Conservation (phyloP, 176 grass and related monocot genomes). For the Thalia dealbata region DNA sequence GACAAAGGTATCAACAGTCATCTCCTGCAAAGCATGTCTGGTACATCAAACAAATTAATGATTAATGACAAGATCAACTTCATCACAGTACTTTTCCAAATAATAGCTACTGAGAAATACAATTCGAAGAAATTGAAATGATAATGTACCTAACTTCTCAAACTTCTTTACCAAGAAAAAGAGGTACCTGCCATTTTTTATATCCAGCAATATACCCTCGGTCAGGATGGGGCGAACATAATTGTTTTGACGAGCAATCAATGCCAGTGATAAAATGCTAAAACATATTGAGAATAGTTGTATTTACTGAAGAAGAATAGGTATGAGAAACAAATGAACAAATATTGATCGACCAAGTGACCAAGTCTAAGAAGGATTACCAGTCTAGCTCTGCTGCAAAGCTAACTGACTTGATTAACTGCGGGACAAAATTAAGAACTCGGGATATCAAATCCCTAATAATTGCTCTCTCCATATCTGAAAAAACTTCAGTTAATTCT, state of each 20-base stretch:
- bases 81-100: neutral
- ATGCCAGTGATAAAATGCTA: slow-evolving; percentile 80
- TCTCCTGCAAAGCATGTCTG: slow-evolving; percentile 99
- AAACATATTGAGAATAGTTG: slow-evolving; percentile 6
- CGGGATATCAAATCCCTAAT: slow-evolving; percentile 80
- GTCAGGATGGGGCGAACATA: slow-evolving; percentile 80
- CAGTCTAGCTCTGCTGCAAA: slow-evolving; percentile 99
- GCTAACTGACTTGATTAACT: slow-evolving; percentile 71
- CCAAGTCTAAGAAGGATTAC: slow-evolving; percentile 27
- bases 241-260: slow-evolving; percentile 78
- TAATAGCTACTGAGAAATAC: neutral
- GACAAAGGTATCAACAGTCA: slow-evolving; percentile 92
- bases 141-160: neutral
- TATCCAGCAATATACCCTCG: slow-evolving; percentile 67
- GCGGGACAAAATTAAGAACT: slow-evolving; percentile 64
- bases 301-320: neutral
- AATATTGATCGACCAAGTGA: slow-evolving; percentile 15
- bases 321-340: neutral
- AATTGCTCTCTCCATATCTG: slow-evolving; percentile 99
- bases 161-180: slow-evolving; percentile 4
- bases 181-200: slow-evolving; percentile 87
- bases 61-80: neutral
- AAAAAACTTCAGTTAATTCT: too few relatives aligned
- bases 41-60: slow-evolving; percentile 5
- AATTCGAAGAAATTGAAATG: neutral